Evolutionary conservation across 768 basidiomycete genomes (phyloP), one percentile per base, ranked within the genome.

Genomic region (Suillus alpinus): DNA sequence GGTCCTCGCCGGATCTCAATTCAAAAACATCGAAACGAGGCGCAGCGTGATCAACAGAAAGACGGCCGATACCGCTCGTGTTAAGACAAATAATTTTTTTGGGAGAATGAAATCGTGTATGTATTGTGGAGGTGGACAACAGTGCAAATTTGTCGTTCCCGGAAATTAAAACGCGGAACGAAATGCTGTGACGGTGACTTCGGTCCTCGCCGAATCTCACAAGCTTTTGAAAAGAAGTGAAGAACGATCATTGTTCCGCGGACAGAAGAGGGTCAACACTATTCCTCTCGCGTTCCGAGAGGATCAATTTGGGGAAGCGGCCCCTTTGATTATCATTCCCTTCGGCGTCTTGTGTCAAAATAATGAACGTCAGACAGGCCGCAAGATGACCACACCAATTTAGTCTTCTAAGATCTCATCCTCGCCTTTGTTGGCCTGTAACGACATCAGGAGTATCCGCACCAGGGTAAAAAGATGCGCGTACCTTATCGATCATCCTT

Each of bases 401-500:
- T 66, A 76, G 26, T 75, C 78, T 61, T 88, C 87, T 63, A 92
- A 67, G 51, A 90, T 83, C 72, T 91, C 89, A 62, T 83, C 83
- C 69, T 88, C 82, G 3, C 88, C 90, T 61, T 84, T 81, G 64
- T 85, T 80, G 41, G 90, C 90, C 90, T 92, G 67, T 59, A 56
- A 50, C 51, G 14, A 63, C 18, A 63, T 69, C 58, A 72, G 65
- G 20, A 34, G 63, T 63, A 68, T 43, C 37, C 46, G 14, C 41
- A 46, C 36, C 12, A 6, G 50, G 51, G 34, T 57, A 44, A 1
- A 36, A 41, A 43, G 39, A 18, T 40, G 13, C 44, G 61, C 73
- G 40, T 62, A 88, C 91, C 88, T 93, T 94, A 70, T 91, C 88
- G 49, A 91, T 74, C 49, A 93, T 72, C 65, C 82, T 81, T 66